phyloP scores from a whole-genome alignment of 2,329 filamentous ascomycete genomes.

The Fusarium coffeatum region DNA sequence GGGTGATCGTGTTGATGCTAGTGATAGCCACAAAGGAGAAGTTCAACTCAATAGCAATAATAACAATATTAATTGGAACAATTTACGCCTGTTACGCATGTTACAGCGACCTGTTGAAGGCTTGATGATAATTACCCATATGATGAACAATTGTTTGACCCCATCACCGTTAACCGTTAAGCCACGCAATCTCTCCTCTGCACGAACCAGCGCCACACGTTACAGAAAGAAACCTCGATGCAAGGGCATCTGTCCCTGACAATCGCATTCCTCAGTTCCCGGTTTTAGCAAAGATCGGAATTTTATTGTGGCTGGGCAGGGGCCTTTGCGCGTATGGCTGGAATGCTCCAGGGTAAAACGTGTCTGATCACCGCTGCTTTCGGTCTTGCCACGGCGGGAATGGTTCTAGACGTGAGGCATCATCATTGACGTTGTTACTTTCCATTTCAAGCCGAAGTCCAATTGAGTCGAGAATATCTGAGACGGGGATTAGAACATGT shows the following conservation, averaged over 20 bases:
- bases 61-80: too few species aligned
- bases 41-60: too few species aligned
- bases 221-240: background rate
- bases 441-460: too few species aligned
- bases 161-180: conserved; percentile 7
- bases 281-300: conserved; percentile 7
- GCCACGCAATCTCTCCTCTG: background rate
- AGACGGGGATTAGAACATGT: background rate
- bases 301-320: conserved; percentile 6
- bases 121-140: too few species aligned
- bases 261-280: conserved; percentile 18
- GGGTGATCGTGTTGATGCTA: background rate
- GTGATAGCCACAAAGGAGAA: too few species aligned
- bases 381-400: background rate
- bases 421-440: background rate
- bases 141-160: background rate
- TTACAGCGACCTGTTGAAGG: too few species aligned
- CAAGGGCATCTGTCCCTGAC: background rate
- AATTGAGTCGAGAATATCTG: background rate
- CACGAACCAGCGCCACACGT: conserved; percentile 4
- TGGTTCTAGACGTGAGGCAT: conserved; percentile 6
- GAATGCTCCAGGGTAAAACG: conserved; percentile 20
- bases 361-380: conserved; percentile 2
- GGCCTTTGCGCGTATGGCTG: background rate
- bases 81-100: too few species aligned